A percentile compares a stretch with the other conserved stretches of the same genome.
Evolutionary conservation across 2,329 filamentous ascomycete genomes (phyloP).

Genomic region (Aspergillus fructus): DNA sequence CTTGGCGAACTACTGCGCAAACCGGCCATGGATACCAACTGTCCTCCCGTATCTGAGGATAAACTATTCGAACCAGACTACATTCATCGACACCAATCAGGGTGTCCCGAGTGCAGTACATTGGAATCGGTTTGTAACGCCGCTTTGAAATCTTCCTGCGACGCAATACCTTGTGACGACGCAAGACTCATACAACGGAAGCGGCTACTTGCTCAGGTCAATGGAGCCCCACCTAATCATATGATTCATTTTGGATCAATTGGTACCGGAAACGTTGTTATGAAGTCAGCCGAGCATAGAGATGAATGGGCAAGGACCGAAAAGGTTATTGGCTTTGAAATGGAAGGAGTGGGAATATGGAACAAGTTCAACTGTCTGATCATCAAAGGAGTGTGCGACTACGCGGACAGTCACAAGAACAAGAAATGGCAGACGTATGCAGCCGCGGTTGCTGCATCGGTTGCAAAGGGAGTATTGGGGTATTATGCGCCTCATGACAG

Average conservation of each 20-base stretch:
- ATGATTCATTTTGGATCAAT: slow-evolving; percentile 11
- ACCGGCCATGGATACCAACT: background rate
- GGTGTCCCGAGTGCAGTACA: background rate
- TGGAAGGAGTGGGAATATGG: slow-evolving; percentile 7
- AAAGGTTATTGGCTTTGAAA: slow-evolving; percentile 17
- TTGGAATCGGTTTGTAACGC: slow-evolving; percentile 1
- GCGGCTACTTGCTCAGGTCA: background rate
- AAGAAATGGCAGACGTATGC: slow-evolving; percentile 20
- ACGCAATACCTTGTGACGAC: slow-evolving; percentile 1
- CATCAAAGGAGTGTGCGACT: slow-evolving; percentile 17
- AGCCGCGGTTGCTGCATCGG: slow-evolving; percentile 6
- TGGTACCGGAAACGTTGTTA: slow-evolving; percentile 12
- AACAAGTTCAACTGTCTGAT: slow-evolving; percentile 4
- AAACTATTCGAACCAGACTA: background rate
- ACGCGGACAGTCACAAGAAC: slow-evolving; percentile 22
- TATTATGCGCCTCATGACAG: background rate
- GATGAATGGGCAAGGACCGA: slow-evolving; percentile 3
- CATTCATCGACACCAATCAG: slow-evolving; percentile 13
- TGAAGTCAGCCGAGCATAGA: slow-evolving; percentile 13
- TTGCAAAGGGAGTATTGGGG: slow-evolving; percentile 6
- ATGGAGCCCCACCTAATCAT: background rate
- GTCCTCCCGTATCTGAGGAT: background rate
- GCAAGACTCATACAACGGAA: background rate
- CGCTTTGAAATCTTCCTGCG: slow-evolving; percentile 3
- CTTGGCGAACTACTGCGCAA: background rate